Conservation (phyloP, 352 stramenopile genomes). For the Pythium dissotocum region DNA sequence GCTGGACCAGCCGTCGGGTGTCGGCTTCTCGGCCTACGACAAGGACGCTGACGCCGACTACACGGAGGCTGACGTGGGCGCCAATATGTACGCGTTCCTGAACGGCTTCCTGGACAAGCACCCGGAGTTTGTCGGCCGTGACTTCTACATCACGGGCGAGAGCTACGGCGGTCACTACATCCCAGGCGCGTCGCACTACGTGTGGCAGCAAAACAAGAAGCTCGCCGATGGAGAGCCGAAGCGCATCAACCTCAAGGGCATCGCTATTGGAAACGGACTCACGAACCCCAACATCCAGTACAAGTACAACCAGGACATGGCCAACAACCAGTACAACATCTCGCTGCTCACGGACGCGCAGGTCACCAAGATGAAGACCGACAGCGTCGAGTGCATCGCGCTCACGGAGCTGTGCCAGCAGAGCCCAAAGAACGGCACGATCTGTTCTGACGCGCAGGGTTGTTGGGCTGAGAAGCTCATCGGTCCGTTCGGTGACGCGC, state of each 20-base stretch:
- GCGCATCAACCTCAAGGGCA: constrained; percentile 52
- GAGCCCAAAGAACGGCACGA: constrained; percentile 19
- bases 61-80: constrained; percentile 39
- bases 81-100: constrained; percentile 58
- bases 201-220: constrained; percentile 36
- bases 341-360: constrained; percentile 41
- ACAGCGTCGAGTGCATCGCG: constrained; percentile 30
- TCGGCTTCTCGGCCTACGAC: constrained; percentile 43
- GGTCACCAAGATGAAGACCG: constrained; percentile 41
- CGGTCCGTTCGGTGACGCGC: constrained; percentile 26
- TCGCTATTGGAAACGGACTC: constrained; percentile 76
- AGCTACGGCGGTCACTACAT: constrained; percentile 57
- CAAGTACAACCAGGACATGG: constrained; percentile 44
- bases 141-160: constrained; percentile 50
- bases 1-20: constrained; percentile 41
- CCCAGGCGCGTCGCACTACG: constrained; percentile 40
- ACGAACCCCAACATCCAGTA: constrained; percentile 45
- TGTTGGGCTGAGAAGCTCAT: constrained; percentile 42
- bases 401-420: constrained; percentile 39
- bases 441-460: constrained; percentile 31
- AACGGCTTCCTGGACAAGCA: constrained; percentile 47
- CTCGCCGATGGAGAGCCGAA: constrained; percentile 33
- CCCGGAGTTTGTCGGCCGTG: constrained; percentile 34
- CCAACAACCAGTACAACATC: constrained; percentile 63
- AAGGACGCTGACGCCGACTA: constrained; percentile 33